Evolutionary conservation across 139 green algal species (phyloP).

Genomic region (Tetradesmus obliquus): DNA sequence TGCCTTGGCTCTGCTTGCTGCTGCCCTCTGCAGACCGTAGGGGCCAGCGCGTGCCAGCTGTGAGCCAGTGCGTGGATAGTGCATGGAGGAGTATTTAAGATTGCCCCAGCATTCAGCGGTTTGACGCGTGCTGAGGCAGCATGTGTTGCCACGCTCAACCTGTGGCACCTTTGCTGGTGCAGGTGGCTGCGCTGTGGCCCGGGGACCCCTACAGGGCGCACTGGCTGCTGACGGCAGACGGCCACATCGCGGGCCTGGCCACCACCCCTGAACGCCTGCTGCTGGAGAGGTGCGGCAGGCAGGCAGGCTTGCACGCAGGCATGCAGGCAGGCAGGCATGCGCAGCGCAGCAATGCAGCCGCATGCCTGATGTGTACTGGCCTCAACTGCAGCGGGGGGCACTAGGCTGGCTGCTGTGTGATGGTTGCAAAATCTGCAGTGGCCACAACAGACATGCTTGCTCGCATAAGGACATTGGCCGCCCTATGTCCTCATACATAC

Average conservation of each 20-base stretch:
- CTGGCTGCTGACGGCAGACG: conserved; percentile 14
- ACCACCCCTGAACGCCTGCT: not conserved
- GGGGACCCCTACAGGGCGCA: not conserved
- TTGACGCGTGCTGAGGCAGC: not conserved
- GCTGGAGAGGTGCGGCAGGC: conserved; percentile 12
- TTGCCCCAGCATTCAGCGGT: not conserved
- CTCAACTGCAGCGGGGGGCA: not conserved
- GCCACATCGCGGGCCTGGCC: not conserved
- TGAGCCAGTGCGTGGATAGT: not conserved
- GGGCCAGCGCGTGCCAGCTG: too few relatives aligned
- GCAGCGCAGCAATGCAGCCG: not conserved
- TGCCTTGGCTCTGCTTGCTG: not conserved
- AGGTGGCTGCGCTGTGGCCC: conserved; percentile 9
- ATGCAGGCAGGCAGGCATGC: not conserved
- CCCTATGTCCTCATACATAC: not conserved
- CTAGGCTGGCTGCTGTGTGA: not conserved
- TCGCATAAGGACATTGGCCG: too few relatives aligned
- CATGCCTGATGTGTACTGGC: too few relatives aligned
- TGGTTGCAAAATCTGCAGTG: too few relatives aligned
- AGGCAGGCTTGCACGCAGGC: not conserved
- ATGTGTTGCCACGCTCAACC: not conserved
- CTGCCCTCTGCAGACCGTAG: too few relatives aligned
- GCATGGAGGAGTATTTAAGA: not conserved
- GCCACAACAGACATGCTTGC: too few relatives aligned
- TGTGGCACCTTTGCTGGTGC: not conserved